Percentiles rank a stretch among this genome's conserved stretches.
Evolutionary conservation across 129 eudicot genomes (phyloP).

Genomic region (Artemisia argyi): DNA sequence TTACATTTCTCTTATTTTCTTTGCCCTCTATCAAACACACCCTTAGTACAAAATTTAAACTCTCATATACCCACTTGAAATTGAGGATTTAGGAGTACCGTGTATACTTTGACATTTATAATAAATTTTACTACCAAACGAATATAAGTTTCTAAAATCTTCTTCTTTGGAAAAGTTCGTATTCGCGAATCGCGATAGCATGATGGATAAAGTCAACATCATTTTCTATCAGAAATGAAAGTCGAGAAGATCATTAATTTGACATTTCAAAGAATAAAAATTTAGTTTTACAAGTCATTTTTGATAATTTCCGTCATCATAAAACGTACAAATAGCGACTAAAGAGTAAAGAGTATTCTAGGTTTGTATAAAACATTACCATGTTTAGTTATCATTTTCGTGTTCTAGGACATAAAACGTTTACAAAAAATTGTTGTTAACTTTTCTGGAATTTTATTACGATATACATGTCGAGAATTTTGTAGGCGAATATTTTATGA

Average conservation of each 20-base stretch:
- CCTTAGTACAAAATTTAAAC: too few relatives aligned
- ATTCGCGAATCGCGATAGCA: too few relatives aligned
- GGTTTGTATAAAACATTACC: too few relatives aligned
- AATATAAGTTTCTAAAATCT: not conserved
- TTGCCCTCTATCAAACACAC: too few relatives aligned
- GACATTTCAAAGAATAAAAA: constrained; percentile 3
- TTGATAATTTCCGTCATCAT: not conserved
- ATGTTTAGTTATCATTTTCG: not conserved
- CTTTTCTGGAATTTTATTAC: too few relatives aligned
- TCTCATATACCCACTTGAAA: not conserved
- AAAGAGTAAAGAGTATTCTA: too few relatives aligned
- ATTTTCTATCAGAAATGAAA: constrained; percentile 1
- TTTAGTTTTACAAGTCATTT: not conserved
- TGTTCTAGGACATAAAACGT: too few relatives aligned
- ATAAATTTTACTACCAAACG: not conserved
- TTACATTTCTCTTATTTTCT: too few relatives aligned
- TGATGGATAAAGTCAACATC: not conserved
- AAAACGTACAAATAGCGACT: not conserved
- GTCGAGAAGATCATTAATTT: not conserved
- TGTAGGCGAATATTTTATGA: not conserved
- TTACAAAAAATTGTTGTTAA: too few relatives aligned
- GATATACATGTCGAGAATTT: not conserved
- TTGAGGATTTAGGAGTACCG: not conserved
- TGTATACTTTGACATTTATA: not conserved
- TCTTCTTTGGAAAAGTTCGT: too few relatives aligned